Conservation (phyloP, 1,139 yeast genomes). For the Kurtzmaniella quercitrusa region DNA sequence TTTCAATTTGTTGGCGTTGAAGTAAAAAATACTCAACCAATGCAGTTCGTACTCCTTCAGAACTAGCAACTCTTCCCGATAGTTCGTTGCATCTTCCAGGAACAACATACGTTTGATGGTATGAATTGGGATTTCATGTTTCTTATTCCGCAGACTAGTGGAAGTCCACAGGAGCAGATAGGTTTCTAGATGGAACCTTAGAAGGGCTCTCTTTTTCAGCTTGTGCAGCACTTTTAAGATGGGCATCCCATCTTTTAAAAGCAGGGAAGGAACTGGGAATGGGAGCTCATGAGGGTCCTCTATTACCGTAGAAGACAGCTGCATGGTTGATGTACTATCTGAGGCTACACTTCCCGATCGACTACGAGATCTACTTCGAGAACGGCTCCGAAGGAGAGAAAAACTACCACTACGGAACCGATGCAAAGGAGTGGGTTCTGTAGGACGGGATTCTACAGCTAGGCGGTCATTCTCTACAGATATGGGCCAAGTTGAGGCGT, state of each 20-base stretch:
- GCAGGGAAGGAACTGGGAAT: slow-evolving; percentile 18
- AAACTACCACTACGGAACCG: neutral
- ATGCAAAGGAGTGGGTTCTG: neutral
- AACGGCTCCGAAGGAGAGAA: neutral
- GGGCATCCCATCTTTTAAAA: slow-evolving; percentile 43
- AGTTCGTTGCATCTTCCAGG: slow-evolving; percentile 71
- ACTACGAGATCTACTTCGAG: neutral
- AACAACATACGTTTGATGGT: slow-evolving; percentile 64
- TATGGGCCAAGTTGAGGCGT: neutral
- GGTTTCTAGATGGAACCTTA: slow-evolving; percentile 28
- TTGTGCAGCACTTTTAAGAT: slow-evolving; percentile 65
- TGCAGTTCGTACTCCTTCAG: slow-evolving; percentile 58
- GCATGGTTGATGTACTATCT: too few relatives aligned
- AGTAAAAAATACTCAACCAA: slow-evolving; percentile 82
- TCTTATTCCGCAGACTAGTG: slow-evolving; percentile 15
- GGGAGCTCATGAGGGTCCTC: slow-evolving; percentile 2
- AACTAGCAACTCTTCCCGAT: slow-evolving; percentile 77
- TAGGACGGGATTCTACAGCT: neutral
- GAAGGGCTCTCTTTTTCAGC: slow-evolving; percentile 50
- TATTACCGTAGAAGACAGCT: neutral
- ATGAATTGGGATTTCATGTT: slow-evolving; percentile 57
- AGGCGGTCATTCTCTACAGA: neutral
- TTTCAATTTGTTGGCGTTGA: slow-evolving; percentile 52
- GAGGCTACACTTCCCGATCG: neutral
- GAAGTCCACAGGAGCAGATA: slow-evolving; percentile 48